Evolutionary conservation across 1,284 basidiomycete genomes (phyloP), one percentile per base, ranked within the genome.

Genomic region (Wallemia mellicola): DNA sequence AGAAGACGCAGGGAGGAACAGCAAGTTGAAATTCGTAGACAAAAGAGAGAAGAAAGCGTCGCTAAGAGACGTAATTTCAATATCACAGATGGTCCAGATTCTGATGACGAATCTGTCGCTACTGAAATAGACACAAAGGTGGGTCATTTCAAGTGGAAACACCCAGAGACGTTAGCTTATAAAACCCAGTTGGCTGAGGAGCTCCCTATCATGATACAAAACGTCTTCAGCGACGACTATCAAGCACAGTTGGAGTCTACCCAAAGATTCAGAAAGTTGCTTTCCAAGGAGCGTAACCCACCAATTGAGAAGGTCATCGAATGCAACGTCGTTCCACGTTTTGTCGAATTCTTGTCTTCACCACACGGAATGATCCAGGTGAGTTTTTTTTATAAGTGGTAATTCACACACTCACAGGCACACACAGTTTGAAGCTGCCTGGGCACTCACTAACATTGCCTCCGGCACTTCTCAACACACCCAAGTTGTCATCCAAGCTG

Each of bases 291-390:
- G 75, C 92, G 91, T 76, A 99, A 96, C 71, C 92, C 92, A 33
- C 92, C 92, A n/a, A 99, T 99, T 70, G 94, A 98, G 72, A 82
- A 82, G 68, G 94, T 99, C 65, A 98, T 99, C 70, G 86, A 89
- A 67, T 94, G 89, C 71, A 86, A 87, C 62, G 92, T 99, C 59
- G 88, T 99, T 32, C 85, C 88, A 61, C 86, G 92, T 62, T 98
- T 99, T 66, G 94, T 98, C 61, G 82, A 95, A 71, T 98, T 96
- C 72, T 75, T 99, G 64, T 77, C 79, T 65, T 81, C 76, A 64
- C 80, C 81, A 61, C 85, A 92, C 71, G 82, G 86, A 59, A 92
- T 96, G 87, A 81, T 98, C 65, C 91, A 94, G 77, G 88, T 86
- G 63, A 63, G 76, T 70, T 9, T 15, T 17, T 27, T 60, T 28